A percentile compares a stretch with the other conserved stretches of the same genome.
phyloP scores from a whole-genome alignment of 768 basidiomycete species.

The Lactarius hengduanensis region DNA sequence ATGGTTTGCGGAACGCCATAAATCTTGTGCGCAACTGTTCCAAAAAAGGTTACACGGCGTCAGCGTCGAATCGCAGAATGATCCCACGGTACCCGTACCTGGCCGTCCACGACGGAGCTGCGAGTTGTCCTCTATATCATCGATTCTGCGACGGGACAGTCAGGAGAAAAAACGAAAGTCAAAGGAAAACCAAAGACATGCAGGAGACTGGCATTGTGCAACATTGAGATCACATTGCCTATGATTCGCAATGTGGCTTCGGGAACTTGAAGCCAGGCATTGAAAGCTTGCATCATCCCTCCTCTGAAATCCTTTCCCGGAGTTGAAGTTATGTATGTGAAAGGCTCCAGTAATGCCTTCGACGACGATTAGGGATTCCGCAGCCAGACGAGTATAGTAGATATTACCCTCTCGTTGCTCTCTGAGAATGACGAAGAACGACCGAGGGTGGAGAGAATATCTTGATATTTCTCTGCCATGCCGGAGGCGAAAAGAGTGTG shows the following conservation, averaged over 20 bases:
- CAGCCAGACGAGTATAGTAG: background rate
- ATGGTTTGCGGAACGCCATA: conserved; percentile 97
- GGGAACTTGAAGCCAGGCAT: conserved; percentile 85
- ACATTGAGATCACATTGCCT: conserved; percentile 82
- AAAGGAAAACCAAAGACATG: conserved; percentile 38
- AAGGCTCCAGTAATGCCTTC: conserved; percentile 78
- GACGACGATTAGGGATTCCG: background rate
- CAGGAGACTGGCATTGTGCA: conserved; percentile 94
- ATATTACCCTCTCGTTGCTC: conserved; percentile 17
- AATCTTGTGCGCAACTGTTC: conserved; percentile 85
- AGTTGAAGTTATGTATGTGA: conserved; percentile 73
- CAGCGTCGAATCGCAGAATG: background rate
- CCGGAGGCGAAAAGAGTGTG: background rate
- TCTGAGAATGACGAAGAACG: conserved; percentile 11
- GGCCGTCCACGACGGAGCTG: conserved; percentile 84
- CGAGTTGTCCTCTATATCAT: conserved; percentile 92
- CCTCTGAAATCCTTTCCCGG: conserved; percentile 93
- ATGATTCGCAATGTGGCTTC: conserved; percentile 68
- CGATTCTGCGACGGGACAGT: conserved; percentile 55
- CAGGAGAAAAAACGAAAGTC: background rate
- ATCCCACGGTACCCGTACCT: conserved; percentile 40
- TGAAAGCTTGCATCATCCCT: conserved; percentile 89
- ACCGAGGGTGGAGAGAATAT: conserved; percentile 20
- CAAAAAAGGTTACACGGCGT: background rate
- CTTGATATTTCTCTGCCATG: conserved; percentile 27